These are phyloP conservation scores for Aspergillus sp. DNA, from an alignment of 2,329 filamentous ascomycete species.

Conservation along the genomic window DNA sequence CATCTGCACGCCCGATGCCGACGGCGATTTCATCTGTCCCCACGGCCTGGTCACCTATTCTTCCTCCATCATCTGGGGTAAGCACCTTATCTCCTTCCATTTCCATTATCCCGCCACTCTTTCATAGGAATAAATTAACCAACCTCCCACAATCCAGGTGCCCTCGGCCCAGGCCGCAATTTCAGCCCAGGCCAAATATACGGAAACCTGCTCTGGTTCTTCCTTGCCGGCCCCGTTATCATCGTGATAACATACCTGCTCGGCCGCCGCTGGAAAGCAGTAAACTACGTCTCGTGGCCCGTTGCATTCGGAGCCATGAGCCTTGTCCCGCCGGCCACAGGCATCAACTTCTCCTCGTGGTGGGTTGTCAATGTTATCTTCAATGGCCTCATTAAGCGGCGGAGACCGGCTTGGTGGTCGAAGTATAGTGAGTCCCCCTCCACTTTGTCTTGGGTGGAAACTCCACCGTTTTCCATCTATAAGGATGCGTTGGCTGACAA, in stretches of 20 bases:
- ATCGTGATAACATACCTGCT: constrained; percentile 62
- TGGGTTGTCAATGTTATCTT: constrained; percentile 50
- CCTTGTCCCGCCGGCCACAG: constrained; percentile 66
- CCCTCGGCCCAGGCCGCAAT: constrained; percentile 67
- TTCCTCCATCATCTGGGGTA: constrained; percentile 69
- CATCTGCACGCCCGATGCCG: constrained; percentile 55
- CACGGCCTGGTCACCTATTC: constrained; percentile 63
- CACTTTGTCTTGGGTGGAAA: not conserved
- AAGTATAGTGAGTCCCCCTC: constrained; percentile 42
- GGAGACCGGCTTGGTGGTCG: constrained; percentile 49
- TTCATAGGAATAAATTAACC: not conserved
- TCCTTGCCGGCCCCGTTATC: constrained; percentile 63
- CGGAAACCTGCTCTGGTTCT: constrained; percentile 66
- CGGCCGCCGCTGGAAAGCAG: constrained; percentile 59
- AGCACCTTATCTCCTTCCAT: not conserved
- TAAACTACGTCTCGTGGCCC: constrained; percentile 67
- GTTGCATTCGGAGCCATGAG: constrained; percentile 67
- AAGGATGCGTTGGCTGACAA: constrained; percentile 9
- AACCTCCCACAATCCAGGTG: constrained; percentile 30
- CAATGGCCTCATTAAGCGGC: constrained; percentile 45
- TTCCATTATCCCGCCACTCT: too few relatives aligned
- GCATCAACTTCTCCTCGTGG: constrained; percentile 71
- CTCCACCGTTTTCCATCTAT: not conserved
- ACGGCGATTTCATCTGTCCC: constrained; percentile 61
- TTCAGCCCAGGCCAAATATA: constrained; percentile 65